Base-by-base conservation (phyloP, 441 rosid genomes). In the Geranium incanum region DNA sequence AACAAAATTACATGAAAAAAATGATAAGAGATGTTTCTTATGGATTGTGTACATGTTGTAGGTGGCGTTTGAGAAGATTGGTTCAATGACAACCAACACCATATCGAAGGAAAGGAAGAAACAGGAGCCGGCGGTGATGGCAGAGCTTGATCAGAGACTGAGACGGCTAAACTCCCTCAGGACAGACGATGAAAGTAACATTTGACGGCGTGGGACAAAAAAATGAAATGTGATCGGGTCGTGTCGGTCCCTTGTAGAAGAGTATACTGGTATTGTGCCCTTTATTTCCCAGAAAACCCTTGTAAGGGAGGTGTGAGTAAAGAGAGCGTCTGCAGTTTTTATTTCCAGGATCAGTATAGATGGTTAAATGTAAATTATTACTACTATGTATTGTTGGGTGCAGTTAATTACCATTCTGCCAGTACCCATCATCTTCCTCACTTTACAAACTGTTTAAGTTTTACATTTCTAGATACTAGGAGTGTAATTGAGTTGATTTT, bases 111-210 rank as follows among this genome's bases (percentile, higher is more conserved):
- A 92, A 79, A 85, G 99, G 86, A 95, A 95, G 80, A 95, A 89
- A 79, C 98, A 95, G 77, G 98, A 95, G 79, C 91, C 97, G 2
- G 98, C 97, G 19, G 99, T 95, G 62, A 84, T 89, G 96, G 96
- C 97, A 23, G 99, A 95, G 83, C 91, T 90, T 36, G 97, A 92
- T 77, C 92, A 89, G 84, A 86, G 99, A 84, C 78, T 89, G 70
- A 82, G 95, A 82, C 80, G 97, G 75, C 84, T 92, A 67, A 88
- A 90, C 83, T 85, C 97, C 12, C 76, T 85, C 21, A 87, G 80
- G 77, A 71, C 72, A 78, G 87, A 70, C 72, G 85, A 57, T 7
- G 79, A 81, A 83, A 85, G 57, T 81, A 79, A 68, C 73, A 69
- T 67, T 66, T 33, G 6, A 4, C 1, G 15, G n/a, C 11, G 16